Base-by-base conservation (phyloP, 495 filamentous ascomycete species). In the Oleoguttula mirabilis region DNA sequence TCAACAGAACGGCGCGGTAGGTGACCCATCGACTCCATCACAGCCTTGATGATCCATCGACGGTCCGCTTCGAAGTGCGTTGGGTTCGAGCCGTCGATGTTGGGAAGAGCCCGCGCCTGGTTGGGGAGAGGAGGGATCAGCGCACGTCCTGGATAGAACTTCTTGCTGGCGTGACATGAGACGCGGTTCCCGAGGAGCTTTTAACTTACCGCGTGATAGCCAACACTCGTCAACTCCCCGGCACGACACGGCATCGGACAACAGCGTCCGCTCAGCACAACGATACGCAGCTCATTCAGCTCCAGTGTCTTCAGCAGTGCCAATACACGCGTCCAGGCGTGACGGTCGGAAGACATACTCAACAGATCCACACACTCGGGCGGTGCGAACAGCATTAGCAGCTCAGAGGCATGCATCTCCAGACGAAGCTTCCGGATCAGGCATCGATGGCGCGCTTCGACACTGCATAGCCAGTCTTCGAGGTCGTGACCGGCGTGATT, bases 341-440 rank as follows among this genome's bases (percentile, higher is more conserved):
- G 39, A 6, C 39, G 8, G 7, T 41, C 6, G 5, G 5, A 4
- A 27, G 39, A 25, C 24, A 41, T 31, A 12, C 17, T 22, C 23
- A 41, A 14, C 4, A 41, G 7, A 10, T 15, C 10, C 14, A 10
- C 14, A 14, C 23, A 15, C 14, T 41, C 23, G 10, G 22, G 4
- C 10, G 39, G 39, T 14, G 39, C 39, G 20, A 41, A 41, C n/a
- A 41, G 24, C 39, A 27, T 20, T 11, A 41, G 39, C 11, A 41
- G 16, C 24, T 41, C 39, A 16, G 39, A 30, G 20, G 25, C 39
- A 25, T 41, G 22, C 39, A 41, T 41, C 24, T 23, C 17, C n/a
- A 41, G 28, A 20, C 20, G 22, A 7, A 41, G 16, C 10, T 41
- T 30, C 24, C 19, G 15, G 14, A 41, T 15, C 5, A 11, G 4